Evolutionary conservation across 495 filamentous ascomycete species (phyloP).

Genomic region (Xylaria telfairii): DNA sequence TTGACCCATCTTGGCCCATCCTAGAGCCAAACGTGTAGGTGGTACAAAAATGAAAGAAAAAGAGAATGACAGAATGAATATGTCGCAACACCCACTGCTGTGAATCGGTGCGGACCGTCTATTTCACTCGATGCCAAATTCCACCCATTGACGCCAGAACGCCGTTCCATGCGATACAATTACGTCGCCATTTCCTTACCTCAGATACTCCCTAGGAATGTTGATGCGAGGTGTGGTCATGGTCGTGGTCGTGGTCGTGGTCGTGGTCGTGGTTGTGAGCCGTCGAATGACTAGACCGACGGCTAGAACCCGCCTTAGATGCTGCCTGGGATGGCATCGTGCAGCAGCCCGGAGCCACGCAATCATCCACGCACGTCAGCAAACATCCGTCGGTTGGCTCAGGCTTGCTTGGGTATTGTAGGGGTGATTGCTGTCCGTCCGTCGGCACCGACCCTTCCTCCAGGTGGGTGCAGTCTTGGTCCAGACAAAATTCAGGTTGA

Average conservation of each 20-base stretch:
- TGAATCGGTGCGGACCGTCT: constrained; percentile 12
- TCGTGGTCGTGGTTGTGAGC: constrained; percentile 30
- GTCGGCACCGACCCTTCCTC: constrained; percentile 41
- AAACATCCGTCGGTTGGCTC: constrained; percentile 70
- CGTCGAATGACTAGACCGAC: constrained; percentile 34
- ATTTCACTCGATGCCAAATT: neutral
- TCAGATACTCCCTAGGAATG: constrained; percentile 26
- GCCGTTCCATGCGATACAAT: constrained; percentile 18
- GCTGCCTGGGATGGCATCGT: constrained; percentile 28
- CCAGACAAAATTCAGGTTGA: constrained; percentile 89
- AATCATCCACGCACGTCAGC: constrained; percentile 86
- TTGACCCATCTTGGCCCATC: neutral
- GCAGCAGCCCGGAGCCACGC: constrained; percentile 77
- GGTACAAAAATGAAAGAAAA: neutral
- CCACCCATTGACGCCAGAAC: constrained; percentile 7
- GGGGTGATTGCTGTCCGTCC: constrained; percentile 48
- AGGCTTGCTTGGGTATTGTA: constrained; percentile 49
- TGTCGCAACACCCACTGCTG: constrained; percentile 1
- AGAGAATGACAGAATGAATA: neutral
- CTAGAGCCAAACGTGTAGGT: neutral
- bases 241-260: too few relatives aligned
- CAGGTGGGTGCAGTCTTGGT: constrained; percentile 51
- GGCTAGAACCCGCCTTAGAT: constrained; percentile 37
- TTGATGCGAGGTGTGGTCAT: constrained; percentile 26
- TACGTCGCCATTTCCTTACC: neutral